phyloP scores from a whole-genome alignment of 495 filamentous ascomycete species.

The Xylona heveae region DNA sequence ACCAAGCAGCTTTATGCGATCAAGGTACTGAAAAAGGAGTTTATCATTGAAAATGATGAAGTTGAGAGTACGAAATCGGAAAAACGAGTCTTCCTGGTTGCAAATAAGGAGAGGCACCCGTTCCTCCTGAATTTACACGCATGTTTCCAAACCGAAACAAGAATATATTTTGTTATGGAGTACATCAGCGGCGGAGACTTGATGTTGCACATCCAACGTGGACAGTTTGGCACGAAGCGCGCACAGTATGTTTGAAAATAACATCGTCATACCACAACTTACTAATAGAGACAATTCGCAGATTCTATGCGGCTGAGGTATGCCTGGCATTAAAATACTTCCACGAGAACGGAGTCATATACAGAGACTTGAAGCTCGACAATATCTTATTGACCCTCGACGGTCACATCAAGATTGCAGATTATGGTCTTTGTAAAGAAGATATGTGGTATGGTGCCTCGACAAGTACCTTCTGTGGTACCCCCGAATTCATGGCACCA shows the following conservation, averaged over 20 bases:
- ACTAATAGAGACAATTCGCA: constrained; percentile 15
- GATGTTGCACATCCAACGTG: constrained; percentile 97
- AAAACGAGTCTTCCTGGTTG: constrained; percentile 90
- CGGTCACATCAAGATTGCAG: constrained; percentile 95
- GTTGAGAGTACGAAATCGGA: constrained; percentile 98
- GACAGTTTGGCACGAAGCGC: constrained; percentile 84
- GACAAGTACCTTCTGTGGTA: constrained; percentile 97
- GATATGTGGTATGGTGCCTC: constrained; percentile 98
- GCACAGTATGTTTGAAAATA: constrained; percentile 54
- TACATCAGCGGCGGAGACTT: constrained; percentile 98
- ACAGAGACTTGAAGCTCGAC: constrained; percentile 97
- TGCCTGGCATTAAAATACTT: constrained; percentile 97
- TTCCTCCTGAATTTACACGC: constrained; percentile 92
- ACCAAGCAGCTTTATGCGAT: constrained; percentile 88
- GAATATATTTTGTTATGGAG: constrained; percentile 99
- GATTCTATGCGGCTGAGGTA: constrained; percentile 95
- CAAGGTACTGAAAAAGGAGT: constrained; percentile 99
- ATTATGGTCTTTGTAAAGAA: constrained; percentile 98
- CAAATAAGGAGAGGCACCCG: constrained; percentile 93
- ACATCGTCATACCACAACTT: background rate
- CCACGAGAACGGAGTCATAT: constrained; percentile 98
- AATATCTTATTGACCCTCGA: constrained; percentile 93
- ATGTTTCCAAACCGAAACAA: constrained; percentile 97
- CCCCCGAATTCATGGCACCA: constrained; percentile 97
- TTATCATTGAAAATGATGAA: constrained; percentile 99